These are phyloP conservation scores for Begonia masoniana DNA, from an alignment of 306 rosid genomes.

Conservation along the genomic window DNA sequence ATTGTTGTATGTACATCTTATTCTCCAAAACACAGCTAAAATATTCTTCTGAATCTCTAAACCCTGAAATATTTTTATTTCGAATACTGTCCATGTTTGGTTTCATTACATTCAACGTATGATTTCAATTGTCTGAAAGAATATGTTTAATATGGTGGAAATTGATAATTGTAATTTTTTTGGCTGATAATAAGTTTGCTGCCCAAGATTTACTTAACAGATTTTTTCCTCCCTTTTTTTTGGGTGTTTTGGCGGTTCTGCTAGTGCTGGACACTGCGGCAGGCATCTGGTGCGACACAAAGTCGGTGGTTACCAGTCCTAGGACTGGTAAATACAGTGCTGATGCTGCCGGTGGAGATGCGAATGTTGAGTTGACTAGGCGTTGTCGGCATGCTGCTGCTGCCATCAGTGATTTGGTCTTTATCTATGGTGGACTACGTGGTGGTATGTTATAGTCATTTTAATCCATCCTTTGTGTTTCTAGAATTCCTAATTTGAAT, in stretches of 20 bases:
- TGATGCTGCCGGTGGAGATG: slow-evolving; percentile 99
- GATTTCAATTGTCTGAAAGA: too few species aligned
- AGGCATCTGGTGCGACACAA: slow-evolving; percentile 99
- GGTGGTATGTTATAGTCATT: slow-evolving; percentile 59
- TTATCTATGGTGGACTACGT: slow-evolving; percentile 94
- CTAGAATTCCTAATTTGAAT: background rate
- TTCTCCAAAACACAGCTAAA: too few species aligned
- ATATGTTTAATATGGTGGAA: too few species aligned
- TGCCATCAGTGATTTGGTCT: slow-evolving; percentile 86
- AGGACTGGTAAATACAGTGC: slow-evolving; percentile 96
- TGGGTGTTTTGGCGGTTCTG: slow-evolving; percentile 11
- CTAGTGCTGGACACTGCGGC: slow-evolving; percentile 98
- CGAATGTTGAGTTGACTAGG: slow-evolving; percentile 91
- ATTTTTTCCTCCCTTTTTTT: background rate
- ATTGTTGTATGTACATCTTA: too few species aligned
- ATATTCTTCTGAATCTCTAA: too few species aligned
- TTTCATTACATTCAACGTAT: too few species aligned
- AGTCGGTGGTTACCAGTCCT: slow-evolving; percentile 94
- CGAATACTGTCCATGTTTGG: too few species aligned
- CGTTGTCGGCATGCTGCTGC: slow-evolving; percentile 99
- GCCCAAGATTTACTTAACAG: background rate
- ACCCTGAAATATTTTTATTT: too few species aligned
- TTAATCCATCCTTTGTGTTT: background rate
- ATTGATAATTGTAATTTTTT: too few species aligned
- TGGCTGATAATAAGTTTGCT: too few species aligned